Base-by-base conservation (phyloP, 192 early-diverging fungal species). In the Umbelopsis vinacea region DNA sequence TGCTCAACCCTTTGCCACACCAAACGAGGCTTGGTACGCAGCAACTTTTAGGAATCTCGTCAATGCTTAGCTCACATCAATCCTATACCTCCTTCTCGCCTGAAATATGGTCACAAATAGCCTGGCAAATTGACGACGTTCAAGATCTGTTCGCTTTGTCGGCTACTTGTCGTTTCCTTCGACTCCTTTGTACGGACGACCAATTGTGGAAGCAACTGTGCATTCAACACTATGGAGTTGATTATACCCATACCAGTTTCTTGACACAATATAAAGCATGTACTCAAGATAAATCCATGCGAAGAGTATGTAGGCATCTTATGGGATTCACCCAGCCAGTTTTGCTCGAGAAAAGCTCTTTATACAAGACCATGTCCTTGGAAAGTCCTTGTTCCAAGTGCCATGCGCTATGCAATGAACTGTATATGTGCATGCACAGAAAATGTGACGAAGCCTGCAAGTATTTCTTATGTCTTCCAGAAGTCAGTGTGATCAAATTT, bases 391-490 rank as follows among this genome's bases (percentile, higher is more conserved):
- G 57, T 33, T 63, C 57, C 33, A 29, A 63, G 33, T 63, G 57
- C 29, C 26, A 37, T 37, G 33, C 57, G 15, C 12, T 63, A 37
- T 63, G 57, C 57, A 8, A 11, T 19, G 57, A 63, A 37, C 57
- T 63, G 17, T 63, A 63, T 63, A 63, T 63, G 57, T 63, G 57
- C 15, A 63, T 63, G 57, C 57, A 63, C 33, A 33, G 57, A 19
- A 63, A 14, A n/a, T 63, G 57, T 29, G 57, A 63, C 12, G 57
- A 63, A 63, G 57, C 57, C 33, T 26, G 57, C n/a, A 63, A 63
- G 26, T 35, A 63, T 63, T 35, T 12, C 15, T 37, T 19, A 37
- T 29, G 12, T n/a, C 29, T 35, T 63, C 3, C 3, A 29, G 3
- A 29, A 29, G 29, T 3, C 3, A 29, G 29, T 29, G 29, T 63